Evolutionary conservation across 2,329 filamentous ascomycete genomes (phyloP).

Genomic region (Bipolaris zeicola): DNA sequence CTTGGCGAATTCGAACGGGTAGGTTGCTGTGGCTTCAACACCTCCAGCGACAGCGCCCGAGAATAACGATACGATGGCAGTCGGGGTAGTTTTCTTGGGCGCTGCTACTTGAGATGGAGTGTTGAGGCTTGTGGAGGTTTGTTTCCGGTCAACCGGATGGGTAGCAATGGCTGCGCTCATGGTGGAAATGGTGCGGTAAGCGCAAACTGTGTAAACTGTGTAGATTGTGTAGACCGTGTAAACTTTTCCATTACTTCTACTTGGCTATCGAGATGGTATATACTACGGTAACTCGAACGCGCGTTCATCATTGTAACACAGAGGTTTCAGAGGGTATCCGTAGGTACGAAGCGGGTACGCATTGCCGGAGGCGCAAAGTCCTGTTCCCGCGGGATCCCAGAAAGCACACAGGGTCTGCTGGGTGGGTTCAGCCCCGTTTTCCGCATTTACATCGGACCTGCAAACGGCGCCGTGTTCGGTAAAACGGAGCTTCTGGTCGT

Average conservation of each 20-base stretch:
- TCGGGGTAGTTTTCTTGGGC: constrained; percentile 7
- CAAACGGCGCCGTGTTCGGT: no score
- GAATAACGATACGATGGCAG: constrained; percentile 48
- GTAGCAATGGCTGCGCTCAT: constrained; percentile 12
- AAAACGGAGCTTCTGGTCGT: no score
- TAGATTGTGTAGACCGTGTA: neutral
- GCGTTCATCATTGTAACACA: neutral
- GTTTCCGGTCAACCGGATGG: neutral
- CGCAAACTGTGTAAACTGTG: neutral
- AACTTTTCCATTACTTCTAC: neutral
- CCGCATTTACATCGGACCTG: no score
- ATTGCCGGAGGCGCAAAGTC: neutral
- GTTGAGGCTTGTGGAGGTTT: neutral
- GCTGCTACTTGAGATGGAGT: neutral
- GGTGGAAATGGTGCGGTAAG: neutral
- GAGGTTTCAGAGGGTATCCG: neutral
- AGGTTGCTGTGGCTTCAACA: constrained; percentile 59
- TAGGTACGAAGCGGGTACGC: neutral
- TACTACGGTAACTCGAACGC: neutral
- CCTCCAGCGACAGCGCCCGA: constrained; percentile 60
- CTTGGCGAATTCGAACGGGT: constrained; percentile 46
- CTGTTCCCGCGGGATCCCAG: neutral
- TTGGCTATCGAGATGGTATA: neutral
- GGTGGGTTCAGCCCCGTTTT: no score
- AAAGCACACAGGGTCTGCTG: no score